Conservation (phyloP, 2,329 filamentous ascomycete species). For the Alternaria triticina region DNA sequence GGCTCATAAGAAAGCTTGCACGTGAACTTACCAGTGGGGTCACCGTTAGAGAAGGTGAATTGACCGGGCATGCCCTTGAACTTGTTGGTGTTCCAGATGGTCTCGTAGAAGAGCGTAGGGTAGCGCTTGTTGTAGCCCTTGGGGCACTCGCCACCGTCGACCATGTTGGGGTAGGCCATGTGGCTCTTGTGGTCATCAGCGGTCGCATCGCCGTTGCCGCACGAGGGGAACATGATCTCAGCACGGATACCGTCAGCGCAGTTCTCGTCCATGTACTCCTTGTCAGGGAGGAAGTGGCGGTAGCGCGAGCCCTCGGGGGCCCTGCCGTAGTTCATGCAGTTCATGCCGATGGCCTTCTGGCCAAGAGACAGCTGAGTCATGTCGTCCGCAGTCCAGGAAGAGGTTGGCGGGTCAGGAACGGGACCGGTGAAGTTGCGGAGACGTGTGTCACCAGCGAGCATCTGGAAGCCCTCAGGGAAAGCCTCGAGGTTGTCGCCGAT, state of each 20-base stretch:
- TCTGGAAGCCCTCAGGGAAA: slow-evolving; percentile 74
- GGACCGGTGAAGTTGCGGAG: slow-evolving; percentile 62
- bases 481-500: slow-evolving; percentile 72
- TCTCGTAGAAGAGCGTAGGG: slow-evolving; percentile 66
- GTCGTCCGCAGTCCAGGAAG: slow-evolving; percentile 68
- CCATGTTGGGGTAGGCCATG: slow-evolving; percentile 65
- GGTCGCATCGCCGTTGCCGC: slow-evolving; percentile 71
- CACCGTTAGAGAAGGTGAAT: slow-evolving; percentile 74
- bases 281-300: slow-evolving; percentile 82
- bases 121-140: slow-evolving; percentile 61
- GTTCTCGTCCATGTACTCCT: slow-evolving; percentile 78
- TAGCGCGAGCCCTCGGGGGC: slow-evolving; percentile 74
- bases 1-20: background rate
- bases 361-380: slow-evolving; percentile 73
- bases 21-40: slow-evolving; percentile 70
- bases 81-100: slow-evolving; percentile 60
- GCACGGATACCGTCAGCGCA: slow-evolving; percentile 80
- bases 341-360: slow-evolving; percentile 90
- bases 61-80: slow-evolving; percentile 60
- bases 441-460: slow-evolving; percentile 70
- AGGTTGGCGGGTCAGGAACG: slow-evolving; percentile 72
- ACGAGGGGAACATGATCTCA: slow-evolving; percentile 76
- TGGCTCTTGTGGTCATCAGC: slow-evolving; percentile 68
- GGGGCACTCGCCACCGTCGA: slow-evolving; percentile 63
- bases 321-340: slow-evolving; percentile 83